Percentiles rank a stretch among this genome's conserved stretches.
phyloP scores from a whole-genome alignment of 2,329 filamentous ascomycete genomes.

The Paracoccidioides brasiliensis region DNA sequence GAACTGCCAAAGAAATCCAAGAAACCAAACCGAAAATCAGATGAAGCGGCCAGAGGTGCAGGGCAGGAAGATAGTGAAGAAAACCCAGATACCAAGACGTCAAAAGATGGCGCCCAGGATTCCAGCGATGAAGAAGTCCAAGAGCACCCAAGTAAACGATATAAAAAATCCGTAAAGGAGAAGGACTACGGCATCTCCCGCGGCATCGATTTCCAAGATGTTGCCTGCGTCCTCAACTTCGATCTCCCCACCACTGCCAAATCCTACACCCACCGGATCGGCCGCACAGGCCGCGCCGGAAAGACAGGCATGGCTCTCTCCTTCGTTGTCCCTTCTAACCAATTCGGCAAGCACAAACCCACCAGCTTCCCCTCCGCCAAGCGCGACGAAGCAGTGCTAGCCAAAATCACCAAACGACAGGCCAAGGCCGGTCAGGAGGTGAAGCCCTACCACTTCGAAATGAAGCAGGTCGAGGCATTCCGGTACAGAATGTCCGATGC shows the following conservation, averaged over 20 bases:
- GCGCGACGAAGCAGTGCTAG: slow-evolving; percentile 72
- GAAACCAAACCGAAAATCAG: slow-evolving; percentile 18
- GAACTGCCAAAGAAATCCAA: slow-evolving; percentile 21
- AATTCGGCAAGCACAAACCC: slow-evolving; percentile 79
- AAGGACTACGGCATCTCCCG: slow-evolving; percentile 91
- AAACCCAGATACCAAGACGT: slow-evolving; percentile 13
- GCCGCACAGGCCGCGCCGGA: slow-evolving; percentile 80
- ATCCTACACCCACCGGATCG: slow-evolving; percentile 94
- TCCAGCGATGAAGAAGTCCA: slow-evolving; percentile 28
- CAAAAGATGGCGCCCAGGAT: slow-evolving; percentile 10
- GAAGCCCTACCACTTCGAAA: slow-evolving; percentile 87
- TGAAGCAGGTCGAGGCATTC: slow-evolving; percentile 86
- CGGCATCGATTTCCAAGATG: slow-evolving; percentile 93
- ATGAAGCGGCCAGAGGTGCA: slow-evolving; percentile 6
- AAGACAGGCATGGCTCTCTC: slow-evolving; percentile 92
- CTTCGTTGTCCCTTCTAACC: slow-evolving; percentile 72
- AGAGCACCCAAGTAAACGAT: slow-evolving; percentile 42
- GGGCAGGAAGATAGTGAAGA: slow-evolving; percentile 17
- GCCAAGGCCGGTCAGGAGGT: slow-evolving; percentile 65
- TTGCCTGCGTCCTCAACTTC: slow-evolving; percentile 91
- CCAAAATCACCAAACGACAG: slow-evolving; percentile 68
- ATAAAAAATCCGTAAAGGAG: slow-evolving; percentile 54
- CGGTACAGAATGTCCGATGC: slow-evolving; percentile 91
- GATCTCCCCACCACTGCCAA: slow-evolving; percentile 79
- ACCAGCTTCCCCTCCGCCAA: slow-evolving; percentile 63